Evolutionary conservation across 2,329 filamentous ascomycete genomes (phyloP).

Genomic region (Botrytis byssoidea): DNA sequence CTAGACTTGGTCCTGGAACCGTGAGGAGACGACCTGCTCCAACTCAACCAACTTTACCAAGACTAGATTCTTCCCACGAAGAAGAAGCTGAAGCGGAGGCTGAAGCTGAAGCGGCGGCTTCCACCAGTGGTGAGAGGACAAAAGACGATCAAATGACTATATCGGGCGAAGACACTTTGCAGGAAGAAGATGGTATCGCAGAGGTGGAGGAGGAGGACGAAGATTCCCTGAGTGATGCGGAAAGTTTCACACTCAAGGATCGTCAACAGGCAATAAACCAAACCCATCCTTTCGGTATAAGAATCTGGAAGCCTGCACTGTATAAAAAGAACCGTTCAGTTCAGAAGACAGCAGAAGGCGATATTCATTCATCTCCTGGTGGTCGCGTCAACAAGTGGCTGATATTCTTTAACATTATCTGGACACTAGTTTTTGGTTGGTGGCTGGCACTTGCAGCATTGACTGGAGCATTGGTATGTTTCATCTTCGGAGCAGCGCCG

Average conservation of each 20-base stretch:
- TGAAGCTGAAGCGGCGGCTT: slow-evolving; percentile 19
- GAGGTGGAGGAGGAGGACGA: slow-evolving; percentile 43
- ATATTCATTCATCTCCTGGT: slow-evolving; percentile 93
- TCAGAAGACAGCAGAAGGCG: slow-evolving; percentile 90
- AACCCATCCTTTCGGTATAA: slow-evolving; percentile 97
- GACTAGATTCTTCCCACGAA: slow-evolving; percentile 49
- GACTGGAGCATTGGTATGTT: slow-evolving; percentile 73
- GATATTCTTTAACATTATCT: slow-evolving; percentile 82
- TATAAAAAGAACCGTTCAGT: slow-evolving; percentile 98
- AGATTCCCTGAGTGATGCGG: slow-evolving; percentile 77
- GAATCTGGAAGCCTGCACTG: slow-evolving; percentile 96
- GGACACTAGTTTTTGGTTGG: slow-evolving; percentile 93
- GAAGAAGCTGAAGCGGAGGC: slow-evolving; percentile 42
- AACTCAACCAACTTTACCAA: slow-evolving; percentile 46
- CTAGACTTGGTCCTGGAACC: slow-evolving; percentile 50
- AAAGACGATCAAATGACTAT: slow-evolving; percentile 26
- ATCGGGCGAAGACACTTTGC: slow-evolving; percentile 32
- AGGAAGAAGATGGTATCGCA: slow-evolving; percentile 42
- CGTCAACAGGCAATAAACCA: slow-evolving; percentile 97
- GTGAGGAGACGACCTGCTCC: slow-evolving; percentile 49
- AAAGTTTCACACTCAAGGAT: slow-evolving; percentile 97
- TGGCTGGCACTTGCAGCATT: slow-evolving; percentile 82
- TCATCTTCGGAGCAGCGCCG: slow-evolving; percentile 72
- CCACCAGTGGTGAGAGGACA: slow-evolving; percentile 25
- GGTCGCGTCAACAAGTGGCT: slow-evolving; percentile 82